Evolutionary conservation across 1,284 basidiomycete species (phyloP), one percentile per base, ranked within the genome.

Genomic region (Neolentinus lepideus): DNA sequence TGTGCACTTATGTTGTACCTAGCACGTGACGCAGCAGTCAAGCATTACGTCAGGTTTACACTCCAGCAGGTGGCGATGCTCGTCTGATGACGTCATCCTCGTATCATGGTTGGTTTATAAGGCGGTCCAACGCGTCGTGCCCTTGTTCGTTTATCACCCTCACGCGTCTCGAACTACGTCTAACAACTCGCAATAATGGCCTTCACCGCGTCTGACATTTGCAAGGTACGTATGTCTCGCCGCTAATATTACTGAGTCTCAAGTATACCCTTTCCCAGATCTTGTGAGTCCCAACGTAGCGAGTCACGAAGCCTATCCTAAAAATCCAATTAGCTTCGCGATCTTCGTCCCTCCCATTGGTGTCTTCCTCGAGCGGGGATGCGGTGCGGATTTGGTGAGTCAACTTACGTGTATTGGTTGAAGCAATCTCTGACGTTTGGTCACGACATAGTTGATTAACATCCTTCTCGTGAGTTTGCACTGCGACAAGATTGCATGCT

Each of bases 351-450:
- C 90, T 3, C 90, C 90, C 55, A 64, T 92, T 1, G 89, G 84
- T 56, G 90, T 92, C 11, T 89, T 90, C 71, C 70, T 92, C 16
- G 89, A 92, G 70, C 77, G 84, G 57, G 90, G 89, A 22, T 90
- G 88, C 65, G 73, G 75, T 45, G 79, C 78, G 35, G 89, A 91
- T 68, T 68, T 92, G 33, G 82, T 86, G 62, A 55, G 75, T 71
- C 21, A 31, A 22, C 14, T 10, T 19, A 1, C 33, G n/a, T 38
- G 27, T 55, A 19, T 36, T 16, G 25, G n/a, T 26, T 3, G 8
- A 46, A n/a, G 33, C 33, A 46, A 45, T 8, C 22, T 25, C 22
- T 31, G 43, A 51, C 53, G 16, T 47, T 25, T 35, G 27, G 22
- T 36, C 19, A 22, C 52, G 21, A 56, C n/a, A 21, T 36, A 84